Percentiles rank a stretch among this genome's conserved stretches.
Conservation (phyloP, 352 stramenopile genomes). For the Phytopythium kandeliae region DNA sequence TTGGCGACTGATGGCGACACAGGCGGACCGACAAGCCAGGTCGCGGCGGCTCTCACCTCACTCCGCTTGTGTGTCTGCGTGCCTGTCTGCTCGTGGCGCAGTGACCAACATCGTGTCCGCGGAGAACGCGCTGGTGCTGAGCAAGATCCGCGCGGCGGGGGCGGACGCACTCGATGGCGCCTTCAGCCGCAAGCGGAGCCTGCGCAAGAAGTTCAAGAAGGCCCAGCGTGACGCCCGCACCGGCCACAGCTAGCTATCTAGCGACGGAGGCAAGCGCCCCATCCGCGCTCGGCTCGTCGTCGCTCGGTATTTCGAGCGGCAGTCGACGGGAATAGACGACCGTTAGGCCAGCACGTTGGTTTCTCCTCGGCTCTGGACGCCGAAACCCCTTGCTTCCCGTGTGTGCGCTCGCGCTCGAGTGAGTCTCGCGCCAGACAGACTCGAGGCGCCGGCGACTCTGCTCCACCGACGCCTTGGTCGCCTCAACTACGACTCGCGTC, state of each 20-base stretch:
- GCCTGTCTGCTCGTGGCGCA: too few species aligned
- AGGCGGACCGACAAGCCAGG: too few species aligned
- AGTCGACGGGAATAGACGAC: background rate
- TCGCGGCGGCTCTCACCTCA: too few species aligned
- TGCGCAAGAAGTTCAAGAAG: slow-evolving; percentile 82
- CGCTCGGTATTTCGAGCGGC: slow-evolving; percentile 2
- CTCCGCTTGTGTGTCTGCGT: too few species aligned
- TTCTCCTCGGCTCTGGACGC: background rate
- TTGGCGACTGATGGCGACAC: too few species aligned
- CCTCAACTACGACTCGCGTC: too few species aligned
- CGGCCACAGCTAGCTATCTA: background rate
- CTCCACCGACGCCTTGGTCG: too few species aligned
- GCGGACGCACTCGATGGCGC: slow-evolving; percentile 38
- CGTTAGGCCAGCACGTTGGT: too few species aligned
- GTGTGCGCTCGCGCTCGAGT: background rate
- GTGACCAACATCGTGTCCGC: slow-evolving; percentile 67
- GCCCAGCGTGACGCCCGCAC: slow-evolving; percentile 6
- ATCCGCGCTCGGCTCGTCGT: slow-evolving; percentile 7
- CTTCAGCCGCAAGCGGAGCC: slow-evolving; percentile 81
- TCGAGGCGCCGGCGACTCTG: too few species aligned
- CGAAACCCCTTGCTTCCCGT: slow-evolving; percentile 4
- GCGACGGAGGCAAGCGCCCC: background rate
- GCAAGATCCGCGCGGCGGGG: slow-evolving; percentile 58
- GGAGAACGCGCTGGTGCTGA: slow-evolving; percentile 55
- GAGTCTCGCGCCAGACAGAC: too few species aligned